Percentiles rank a stretch among this genome's conserved stretches.
Conservation (phyloP, 163 green algal genomes). For the Prototheca cutis region DNA sequence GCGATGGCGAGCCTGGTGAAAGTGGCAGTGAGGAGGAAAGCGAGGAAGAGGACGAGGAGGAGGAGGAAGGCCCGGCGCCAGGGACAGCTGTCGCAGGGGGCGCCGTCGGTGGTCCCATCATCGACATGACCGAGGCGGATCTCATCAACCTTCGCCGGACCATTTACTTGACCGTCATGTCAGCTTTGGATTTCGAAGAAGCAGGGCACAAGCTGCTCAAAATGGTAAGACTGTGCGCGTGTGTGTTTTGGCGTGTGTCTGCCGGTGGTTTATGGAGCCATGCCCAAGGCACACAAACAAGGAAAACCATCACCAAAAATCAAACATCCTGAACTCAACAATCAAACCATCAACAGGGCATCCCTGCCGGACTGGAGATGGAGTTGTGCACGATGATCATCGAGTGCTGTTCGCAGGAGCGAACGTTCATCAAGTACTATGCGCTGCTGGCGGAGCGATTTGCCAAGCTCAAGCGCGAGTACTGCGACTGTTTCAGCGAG, state of each 20-base stretch:
- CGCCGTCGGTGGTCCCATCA: conserved; percentile 23
- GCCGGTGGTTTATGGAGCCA: no score
- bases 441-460: conserved; percentile 88
- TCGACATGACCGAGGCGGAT: conserved; percentile 87
- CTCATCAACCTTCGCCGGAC: conserved; percentile 94
- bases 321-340: no score
- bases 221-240: conserved; percentile 48
- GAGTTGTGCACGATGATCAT: conserved; percentile 93
- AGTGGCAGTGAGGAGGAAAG: conserved; percentile 16
- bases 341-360: no score
- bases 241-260: no score
- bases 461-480: conserved; percentile 68
- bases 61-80: conserved; percentile 10
- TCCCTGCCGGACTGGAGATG: conserved; percentile 58
- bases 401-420: conserved; percentile 91
- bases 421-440: conserved; percentile 84
- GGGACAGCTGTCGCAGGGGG: no score
- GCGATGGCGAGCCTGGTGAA: conserved; percentile 42
- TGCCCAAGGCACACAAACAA: no score
- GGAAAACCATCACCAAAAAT: no score
- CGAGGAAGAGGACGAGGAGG: conserved; percentile 11
- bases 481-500: conserved; percentile 61
- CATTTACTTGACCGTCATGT: conserved; percentile 99
- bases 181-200: conserved; percentile 93
- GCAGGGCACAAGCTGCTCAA: conserved; percentile 98